A percentile compares a stretch with the other conserved stretches of the same genome.
Conservation (phyloP, 1,139 yeast species). For the Candida dubliniensis region DNA sequence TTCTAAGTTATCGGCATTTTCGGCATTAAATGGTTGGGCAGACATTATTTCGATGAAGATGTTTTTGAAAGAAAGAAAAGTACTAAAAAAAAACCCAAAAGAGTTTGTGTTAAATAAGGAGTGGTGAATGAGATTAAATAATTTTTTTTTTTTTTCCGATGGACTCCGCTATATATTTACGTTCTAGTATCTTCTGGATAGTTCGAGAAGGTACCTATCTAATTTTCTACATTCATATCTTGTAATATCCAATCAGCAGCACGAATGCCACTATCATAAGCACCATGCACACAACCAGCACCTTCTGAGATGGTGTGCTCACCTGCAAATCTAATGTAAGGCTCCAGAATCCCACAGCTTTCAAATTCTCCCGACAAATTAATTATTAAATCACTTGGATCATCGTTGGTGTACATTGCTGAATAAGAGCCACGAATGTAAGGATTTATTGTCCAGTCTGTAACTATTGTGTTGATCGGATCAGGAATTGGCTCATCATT, state of each 20-base stretch:
- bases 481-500: constrained; percentile 25
- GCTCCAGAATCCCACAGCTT: constrained; percentile 49
- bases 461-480: constrained; percentile 54
- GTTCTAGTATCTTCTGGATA: constrained; percentile 5
- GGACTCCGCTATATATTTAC: too few species aligned
- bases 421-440: constrained; percentile 75
- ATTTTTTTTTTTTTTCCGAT: neutral
- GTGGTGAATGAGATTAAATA: neutral
- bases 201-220: neutral
- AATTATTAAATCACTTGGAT: constrained; percentile 60
- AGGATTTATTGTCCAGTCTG: constrained; percentile 72
- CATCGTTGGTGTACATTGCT: constrained; percentile 66
- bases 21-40: constrained; percentile 44
- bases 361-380: constrained; percentile 46
- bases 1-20: constrained; percentile 58
- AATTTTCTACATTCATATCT: constrained; percentile 8
- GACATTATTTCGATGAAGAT: neutral
- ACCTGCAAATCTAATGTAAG: constrained; percentile 73
- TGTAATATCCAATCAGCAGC: constrained; percentile 57
- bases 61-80: constrained; percentile 7
- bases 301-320: constrained; percentile 79
- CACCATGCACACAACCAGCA: constrained; percentile 84
- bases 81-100: neutral
- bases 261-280: constrained; percentile 68
- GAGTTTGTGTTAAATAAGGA: neutral